Conservation (phyloP, 192 early-diverging fungal genomes). For the Chytriomyces sp. region DNA sequence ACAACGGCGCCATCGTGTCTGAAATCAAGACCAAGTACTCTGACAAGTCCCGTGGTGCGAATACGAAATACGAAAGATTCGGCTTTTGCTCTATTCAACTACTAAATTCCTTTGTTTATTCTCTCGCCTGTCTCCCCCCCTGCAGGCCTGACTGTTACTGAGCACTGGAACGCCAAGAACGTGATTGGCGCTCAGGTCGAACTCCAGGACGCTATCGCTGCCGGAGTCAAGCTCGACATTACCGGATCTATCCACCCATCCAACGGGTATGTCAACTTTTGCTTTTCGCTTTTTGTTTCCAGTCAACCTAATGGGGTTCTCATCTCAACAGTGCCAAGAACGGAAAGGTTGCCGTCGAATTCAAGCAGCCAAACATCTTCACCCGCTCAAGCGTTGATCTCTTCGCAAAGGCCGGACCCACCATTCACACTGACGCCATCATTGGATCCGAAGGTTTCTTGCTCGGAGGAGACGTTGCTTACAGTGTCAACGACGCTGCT, state of each 20-base stretch:
- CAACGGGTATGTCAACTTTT: conserved; percentile 58
- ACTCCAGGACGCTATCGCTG: conserved; percentile 90
- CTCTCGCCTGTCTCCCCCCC: background rate
- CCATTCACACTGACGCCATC: conserved; percentile 84
- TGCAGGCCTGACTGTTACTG: conserved; percentile 84
- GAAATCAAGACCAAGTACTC: conserved; percentile 98
- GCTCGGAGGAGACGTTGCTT: conserved; percentile 90
- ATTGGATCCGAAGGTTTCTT: conserved; percentile 84
- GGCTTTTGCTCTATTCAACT: conserved; percentile 1
- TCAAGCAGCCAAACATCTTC: conserved; percentile 96
- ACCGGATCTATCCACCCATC: conserved; percentile 82
- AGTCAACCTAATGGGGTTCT: too few relatives aligned
- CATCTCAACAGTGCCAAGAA: conserved; percentile 30
- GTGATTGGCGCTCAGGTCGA: conserved; percentile 90
- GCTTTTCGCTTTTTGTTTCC: background rate
- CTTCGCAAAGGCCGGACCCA: conserved; percentile 84
- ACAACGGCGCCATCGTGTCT: conserved; percentile 90
- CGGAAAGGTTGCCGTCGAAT: conserved; percentile 52
- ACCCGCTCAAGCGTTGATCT: conserved; percentile 88
- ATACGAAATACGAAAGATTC: background rate
- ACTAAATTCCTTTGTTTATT: background rate
- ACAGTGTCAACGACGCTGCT: conserved; percentile 89
- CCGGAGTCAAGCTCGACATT: conserved; percentile 96
- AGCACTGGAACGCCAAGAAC: conserved; percentile 96
- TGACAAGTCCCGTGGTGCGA: conserved; percentile 85